Conservation (phyloP, 768 basidiomycete species). For the Collybiopsis luxurians region DNA sequence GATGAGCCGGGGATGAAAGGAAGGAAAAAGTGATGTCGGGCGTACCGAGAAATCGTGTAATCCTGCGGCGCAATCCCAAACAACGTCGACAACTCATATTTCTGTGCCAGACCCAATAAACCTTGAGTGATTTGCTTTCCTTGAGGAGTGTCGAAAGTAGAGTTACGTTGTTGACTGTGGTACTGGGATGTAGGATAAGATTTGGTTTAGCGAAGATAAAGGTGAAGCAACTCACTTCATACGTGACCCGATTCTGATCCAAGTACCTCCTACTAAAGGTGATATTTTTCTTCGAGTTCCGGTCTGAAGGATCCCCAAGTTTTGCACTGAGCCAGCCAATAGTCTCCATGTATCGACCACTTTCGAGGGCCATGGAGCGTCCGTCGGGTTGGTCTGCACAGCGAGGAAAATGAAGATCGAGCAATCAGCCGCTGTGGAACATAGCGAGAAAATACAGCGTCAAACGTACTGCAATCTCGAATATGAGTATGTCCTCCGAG, state of each 20-base stretch:
- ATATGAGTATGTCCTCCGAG: conserved; percentile 84
- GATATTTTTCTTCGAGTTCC: conserved; percentile 51
- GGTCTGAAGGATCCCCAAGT: conserved; percentile 31
- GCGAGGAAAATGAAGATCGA: neutral
- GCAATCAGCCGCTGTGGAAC: no score
- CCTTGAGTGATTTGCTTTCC: conserved; percentile 56
- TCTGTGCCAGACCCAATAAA: conserved; percentile 47
- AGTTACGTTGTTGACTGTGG: conserved; percentile 54
- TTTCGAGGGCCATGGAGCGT: conserved; percentile 77
- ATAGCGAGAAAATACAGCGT: neutral
- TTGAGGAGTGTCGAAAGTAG: conserved; percentile 56
- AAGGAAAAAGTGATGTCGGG: no score
- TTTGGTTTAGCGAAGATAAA: neutral
- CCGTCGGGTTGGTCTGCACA: conserved; percentile 62
- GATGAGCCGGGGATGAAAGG: no score
- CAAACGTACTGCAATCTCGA: conserved; percentile 73
- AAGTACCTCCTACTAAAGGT: conserved; percentile 72
- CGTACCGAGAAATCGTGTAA: conserved; percentile 61
- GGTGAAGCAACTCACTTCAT: conserved; percentile 34
- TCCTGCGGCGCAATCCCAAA: conserved; percentile 79
- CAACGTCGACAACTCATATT: conserved; percentile 58
- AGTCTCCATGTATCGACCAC: conserved; percentile 92
- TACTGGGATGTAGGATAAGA: conserved; percentile 38
- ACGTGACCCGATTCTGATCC: conserved; percentile 77
- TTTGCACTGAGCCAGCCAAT: conserved; percentile 72